Evolutionary conservation across 2,329 filamentous ascomycete genomes (phyloP), one percentile per base, ranked within the genome.

Genomic region (Penicillium vulpinum): DNA sequence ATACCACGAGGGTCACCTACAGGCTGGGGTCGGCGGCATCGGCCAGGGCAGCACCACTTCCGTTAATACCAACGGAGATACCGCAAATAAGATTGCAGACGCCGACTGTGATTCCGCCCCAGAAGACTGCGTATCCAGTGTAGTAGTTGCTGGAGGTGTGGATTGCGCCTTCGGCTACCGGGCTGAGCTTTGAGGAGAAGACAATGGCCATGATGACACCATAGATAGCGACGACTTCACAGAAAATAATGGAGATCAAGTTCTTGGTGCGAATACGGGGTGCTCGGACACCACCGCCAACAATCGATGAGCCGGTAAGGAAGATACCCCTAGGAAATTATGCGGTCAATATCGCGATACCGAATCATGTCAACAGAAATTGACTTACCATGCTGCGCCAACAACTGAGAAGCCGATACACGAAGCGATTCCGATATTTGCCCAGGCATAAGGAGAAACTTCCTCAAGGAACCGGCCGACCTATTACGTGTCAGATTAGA

Each of bases 171-270:
- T 83, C 83, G 41, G 81, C 72, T 29, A 94, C 83, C 54, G 83
- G 75, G 67, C 85, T 83, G 67, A 99, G 80, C 78, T 97, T 96
- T 60, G 92, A 85, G 43, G 92, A 95, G 81, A 97, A 97, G 70
- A 99, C 90, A 75, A 99, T 99, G 69, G 92, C 89, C 92, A 99
- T 99, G 80, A 99, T 99, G 78, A 99, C 93, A 70, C 95, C 95
- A 83, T 99, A 99, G 77, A 99, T 99, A 77, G 94, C 94, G 71
- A 99, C 94, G 72, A 99, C 94, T 80, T 99, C 94, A 82, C 94
- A 99, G 81, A 99, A 99, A 80, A 99, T 97, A 78, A 99, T 99
- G 70, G 93, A 97, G 75, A 99, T 97, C 72, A 99, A 79, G 83
- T 99, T 99, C 87, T 99, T 99, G 62, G 94, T 99, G 75, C 94